Evolutionary conservation across 768 basidiomycete species (phyloP).

Genomic region (Lactifluus piperatus): DNA sequence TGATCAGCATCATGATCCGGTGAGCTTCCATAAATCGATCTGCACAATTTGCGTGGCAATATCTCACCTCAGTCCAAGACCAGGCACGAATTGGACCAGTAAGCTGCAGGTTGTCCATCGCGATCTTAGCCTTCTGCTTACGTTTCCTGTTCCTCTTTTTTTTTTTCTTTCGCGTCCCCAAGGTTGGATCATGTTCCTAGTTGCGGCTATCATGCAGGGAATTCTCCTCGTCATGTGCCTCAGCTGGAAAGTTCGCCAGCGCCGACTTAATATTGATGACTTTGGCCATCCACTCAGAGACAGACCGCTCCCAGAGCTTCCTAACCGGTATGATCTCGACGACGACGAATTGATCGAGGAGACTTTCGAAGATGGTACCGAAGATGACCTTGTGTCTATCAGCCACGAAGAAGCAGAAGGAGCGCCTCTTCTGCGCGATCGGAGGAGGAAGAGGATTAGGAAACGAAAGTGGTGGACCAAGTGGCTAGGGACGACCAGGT

Average conservation of each 20-base stretch:
- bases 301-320: slow-evolving; percentile 15
- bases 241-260: slow-evolving; percentile 75
- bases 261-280: slow-evolving; percentile 70
- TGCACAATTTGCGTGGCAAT: neutral
- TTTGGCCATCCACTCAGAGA: slow-evolving; percentile 56
- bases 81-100: slow-evolving; percentile 85
- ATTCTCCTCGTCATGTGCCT: slow-evolving; percentile 79
- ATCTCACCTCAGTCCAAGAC: slow-evolving; percentile 30
- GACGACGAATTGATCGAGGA: slow-evolving; percentile 17
- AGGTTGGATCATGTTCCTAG: slow-evolving; percentile 79
- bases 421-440: neutral
- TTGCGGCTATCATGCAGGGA: slow-evolving; percentile 79
- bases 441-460: slow-evolving; percentile 3
- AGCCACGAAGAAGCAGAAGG: slow-evolving; percentile 9
- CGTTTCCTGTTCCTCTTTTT: neutral
- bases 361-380: slow-evolving; percentile 18
- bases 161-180: neutral
- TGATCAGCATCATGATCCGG: slow-evolving; percentile 67
- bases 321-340: slow-evolving; percentile 8
- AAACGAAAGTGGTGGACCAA: slow-evolving; percentile 5
- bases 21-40: slow-evolving; percentile 25
- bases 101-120: slow-evolving; percentile 20
- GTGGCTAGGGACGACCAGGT: neutral
- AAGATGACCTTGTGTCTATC: slow-evolving; percentile 14
- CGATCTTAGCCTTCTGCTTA: neutral